These are phyloP conservation scores for Trichophyton mentagrophytes DNA, from an alignment of 2,329 filamentous ascomycete genomes.

Conservation along the genomic window DNA sequence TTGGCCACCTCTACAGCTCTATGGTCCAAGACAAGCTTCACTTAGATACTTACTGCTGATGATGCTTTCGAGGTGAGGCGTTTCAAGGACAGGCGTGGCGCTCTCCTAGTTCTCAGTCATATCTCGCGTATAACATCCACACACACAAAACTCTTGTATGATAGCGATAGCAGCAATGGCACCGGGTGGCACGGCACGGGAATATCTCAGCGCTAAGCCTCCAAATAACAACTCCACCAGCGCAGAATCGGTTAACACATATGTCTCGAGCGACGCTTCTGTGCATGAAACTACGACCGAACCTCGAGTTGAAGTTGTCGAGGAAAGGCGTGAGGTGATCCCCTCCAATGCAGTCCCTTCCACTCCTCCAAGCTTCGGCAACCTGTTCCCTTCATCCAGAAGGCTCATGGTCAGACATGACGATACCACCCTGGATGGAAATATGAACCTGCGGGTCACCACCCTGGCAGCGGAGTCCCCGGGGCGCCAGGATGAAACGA, in stretches of 20 bases:
- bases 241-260: slow-evolving; percentile 58
- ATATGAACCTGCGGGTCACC: slow-evolving; percentile 91
- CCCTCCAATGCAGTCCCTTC: slow-evolving; percentile 59
- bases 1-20: background rate
- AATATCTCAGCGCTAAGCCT: background rate
- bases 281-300: slow-evolving; percentile 38
- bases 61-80: background rate
- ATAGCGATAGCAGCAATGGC: background rate
- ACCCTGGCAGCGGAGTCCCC: slow-evolving; percentile 49
- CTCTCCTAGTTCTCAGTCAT: background rate
- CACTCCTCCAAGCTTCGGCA: slow-evolving; percentile 67
- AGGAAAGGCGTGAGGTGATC: slow-evolving; percentile 44
- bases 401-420: slow-evolving; percentile 77
- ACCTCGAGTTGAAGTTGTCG: slow-evolving; percentile 39
- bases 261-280: slow-evolving; percentile 59
- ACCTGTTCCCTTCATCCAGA: slow-evolving; percentile 74
- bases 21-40: background rate
- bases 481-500: slow-evolving; percentile 50
- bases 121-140: background rate
- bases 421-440: slow-evolving; percentile 77
- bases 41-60: background rate
- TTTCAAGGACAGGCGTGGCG: background rate
- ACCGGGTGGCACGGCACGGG: background rate
- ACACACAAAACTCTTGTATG: background rate
- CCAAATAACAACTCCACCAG: background rate